Evolutionary conservation across 2,329 filamentous ascomycete species (phyloP), one percentile per base, ranked within the genome.

Genomic region (Colletotrichum camelliae): DNA sequence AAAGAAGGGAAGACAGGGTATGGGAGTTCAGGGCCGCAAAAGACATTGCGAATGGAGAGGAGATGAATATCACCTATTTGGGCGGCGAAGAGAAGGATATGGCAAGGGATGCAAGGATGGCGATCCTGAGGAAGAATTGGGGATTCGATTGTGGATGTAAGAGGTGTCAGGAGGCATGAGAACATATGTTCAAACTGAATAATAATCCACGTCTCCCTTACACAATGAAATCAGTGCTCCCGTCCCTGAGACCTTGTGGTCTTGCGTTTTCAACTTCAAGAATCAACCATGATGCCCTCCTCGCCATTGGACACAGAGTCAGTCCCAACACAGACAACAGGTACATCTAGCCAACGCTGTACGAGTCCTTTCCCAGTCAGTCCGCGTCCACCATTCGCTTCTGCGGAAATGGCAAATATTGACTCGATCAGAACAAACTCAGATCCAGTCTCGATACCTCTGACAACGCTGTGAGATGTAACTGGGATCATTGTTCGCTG

Each of bases 401-500:
- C 13, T 8, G 67, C 12, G 16, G 69, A 74, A 16, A 77, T 33
- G 4, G 77, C 75, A 39, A 77, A 77, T 18, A 77, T 60, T 18
- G 70, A 72, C 15, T 76, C 66, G 4, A 73, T 31, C 4, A 77
- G 13, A 7, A 43, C n/a, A 10, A 77, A 35, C 3, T 67, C 57
- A 18, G 15, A 31, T 4, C 60, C 66, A 10, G 15, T 4, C 6
- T 61, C 60, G 21, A 76, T 5, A 5, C 70, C 65, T 9, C 27
- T 31, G 18, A 31, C 1, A 15, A 70, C 3, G 12, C 33, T 27
- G 10, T 75, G 69, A 2, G 64, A 66, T n/a, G 29, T 27, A 10
- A 66, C 55, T 2, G 75, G 77, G 4, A 81, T 80, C 55, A 81
- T 48, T 1, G 79, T 80, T 61, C 79, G 75, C 7, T 77, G 77